Percentiles rank a stretch among this genome's conserved stretches.
These are phyloP conservation scores for Mycena galopus DNA, from an alignment of 768 basidiomycete genomes.

Conservation along the genomic window DNA sequence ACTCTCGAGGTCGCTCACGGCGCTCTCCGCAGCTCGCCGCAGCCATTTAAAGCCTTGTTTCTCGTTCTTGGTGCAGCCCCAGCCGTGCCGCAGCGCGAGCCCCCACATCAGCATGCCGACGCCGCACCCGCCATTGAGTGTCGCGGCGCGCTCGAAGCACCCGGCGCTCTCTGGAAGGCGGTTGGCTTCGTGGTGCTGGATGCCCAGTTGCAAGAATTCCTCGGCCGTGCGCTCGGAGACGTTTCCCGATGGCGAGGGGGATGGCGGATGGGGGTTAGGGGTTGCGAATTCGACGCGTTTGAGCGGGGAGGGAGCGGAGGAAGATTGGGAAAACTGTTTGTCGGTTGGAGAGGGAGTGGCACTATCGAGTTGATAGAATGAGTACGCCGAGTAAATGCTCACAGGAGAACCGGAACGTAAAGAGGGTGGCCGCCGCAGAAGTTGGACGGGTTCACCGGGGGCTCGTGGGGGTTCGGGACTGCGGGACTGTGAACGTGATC, in stretches of 20 bases:
- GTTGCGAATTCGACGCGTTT: conserved; percentile 23
- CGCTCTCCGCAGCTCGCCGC: conserved; percentile 83
- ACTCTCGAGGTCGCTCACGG: conserved; percentile 81
- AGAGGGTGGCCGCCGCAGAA: conserved; percentile 51
- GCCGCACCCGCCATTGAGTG: conserved; percentile 80
- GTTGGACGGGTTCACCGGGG: conserved; percentile 28
- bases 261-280: conserved; percentile 24
- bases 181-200: conserved; percentile 83
- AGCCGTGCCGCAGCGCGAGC: conserved; percentile 85
- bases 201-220: conserved; percentile 82
- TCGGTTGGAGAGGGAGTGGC: conserved; percentile 59
- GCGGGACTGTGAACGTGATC: background rate
- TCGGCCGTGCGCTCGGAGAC: conserved; percentile 58
- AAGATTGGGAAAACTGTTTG: conserved; percentile 38
- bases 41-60: conserved; percentile 86
- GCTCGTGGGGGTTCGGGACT: conserved; percentile 23
- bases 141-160: conserved; percentile 85
- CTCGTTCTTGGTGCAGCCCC: conserved; percentile 89
- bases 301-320: conserved; percentile 22
- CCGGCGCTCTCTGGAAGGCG: conserved; percentile 74
- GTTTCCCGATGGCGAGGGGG: conserved; percentile 6
- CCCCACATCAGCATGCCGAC: conserved; percentile 97
- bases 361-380: conserved; percentile 72
- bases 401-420: conserved; percentile 53
- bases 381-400: conserved; percentile 73